phyloP scores from a whole-genome alignment of 2,329 filamentous ascomycete species.

The Dothidotthia symphoricarpi region DNA sequence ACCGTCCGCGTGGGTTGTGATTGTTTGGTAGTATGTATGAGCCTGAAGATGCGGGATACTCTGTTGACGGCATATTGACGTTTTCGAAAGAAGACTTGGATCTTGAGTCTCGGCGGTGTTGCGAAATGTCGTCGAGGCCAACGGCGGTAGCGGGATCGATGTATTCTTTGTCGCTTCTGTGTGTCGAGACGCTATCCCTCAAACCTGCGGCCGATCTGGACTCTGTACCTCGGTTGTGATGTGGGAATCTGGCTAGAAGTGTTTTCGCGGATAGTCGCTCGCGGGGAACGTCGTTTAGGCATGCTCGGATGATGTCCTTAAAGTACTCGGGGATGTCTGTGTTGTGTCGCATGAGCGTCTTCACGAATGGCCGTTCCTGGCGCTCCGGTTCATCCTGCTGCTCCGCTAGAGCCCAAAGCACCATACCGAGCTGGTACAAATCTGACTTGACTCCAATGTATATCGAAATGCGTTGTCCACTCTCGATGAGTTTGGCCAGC shows the following conservation, averaged over 20 bases:
- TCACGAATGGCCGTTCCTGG: constrained; percentile 64
- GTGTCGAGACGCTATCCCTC: constrained; percentile 41
- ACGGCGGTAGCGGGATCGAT: constrained; percentile 49
- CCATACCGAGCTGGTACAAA: constrained; percentile 94
- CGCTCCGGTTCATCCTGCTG: constrained; percentile 87
- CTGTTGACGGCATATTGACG: constrained; percentile 40
- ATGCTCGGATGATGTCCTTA: constrained; percentile 69
- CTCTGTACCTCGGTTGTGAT: constrained; percentile 12
- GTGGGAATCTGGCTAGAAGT: constrained; percentile 54
- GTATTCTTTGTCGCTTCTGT: constrained; percentile 49
- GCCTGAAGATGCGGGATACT: constrained; percentile 46
- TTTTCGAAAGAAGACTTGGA: constrained; percentile 35
- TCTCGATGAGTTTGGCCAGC: constrained; percentile 78
- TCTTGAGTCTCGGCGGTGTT: constrained; percentile 25
- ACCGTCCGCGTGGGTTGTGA: constrained; percentile 25
- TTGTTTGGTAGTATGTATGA: constrained; percentile 44
- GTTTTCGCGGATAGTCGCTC: constrained; percentile 70
- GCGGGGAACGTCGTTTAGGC: constrained; percentile 72
- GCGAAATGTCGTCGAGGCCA: constrained; percentile 45
- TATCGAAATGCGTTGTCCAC: constrained; percentile 87
- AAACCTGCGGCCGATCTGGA: constrained; percentile 16
- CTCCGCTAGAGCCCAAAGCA: constrained; percentile 86
- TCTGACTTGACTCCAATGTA: constrained; percentile 98
- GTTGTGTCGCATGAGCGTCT: constrained; percentile 20
- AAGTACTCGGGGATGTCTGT: constrained; percentile 75